Evolutionary conservation across 1,284 basidiomycete genomes (phyloP).

Genomic region (Boletellus deceptivus): DNA sequence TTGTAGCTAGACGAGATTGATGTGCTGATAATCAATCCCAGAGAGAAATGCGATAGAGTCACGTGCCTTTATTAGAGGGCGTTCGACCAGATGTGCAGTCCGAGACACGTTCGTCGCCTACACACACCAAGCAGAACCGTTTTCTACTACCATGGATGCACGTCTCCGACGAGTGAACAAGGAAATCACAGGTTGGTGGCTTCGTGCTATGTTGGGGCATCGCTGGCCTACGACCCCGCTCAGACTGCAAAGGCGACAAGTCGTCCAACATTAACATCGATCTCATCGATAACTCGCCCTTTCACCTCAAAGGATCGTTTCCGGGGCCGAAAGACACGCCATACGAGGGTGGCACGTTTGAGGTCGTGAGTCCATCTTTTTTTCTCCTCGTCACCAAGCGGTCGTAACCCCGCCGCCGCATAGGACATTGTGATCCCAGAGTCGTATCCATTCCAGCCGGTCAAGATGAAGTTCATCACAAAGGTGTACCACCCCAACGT

Average conservation of each 20-base stretch:
- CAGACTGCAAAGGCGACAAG: constrained; percentile 94
- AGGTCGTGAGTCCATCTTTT: constrained; percentile 69
- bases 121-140: neutral
- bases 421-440: constrained; percentile 96
- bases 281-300: constrained; percentile 83
- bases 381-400: constrained; percentile 3
- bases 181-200: constrained; percentile 75
- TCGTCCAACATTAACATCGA: constrained; percentile 82
- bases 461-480: constrained; percentile 98
- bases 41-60: constrained; percentile 18
- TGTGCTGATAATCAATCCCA: neutral
- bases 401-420: constrained; percentile 5
- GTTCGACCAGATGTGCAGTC: neutral
- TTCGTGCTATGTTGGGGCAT: neutral
- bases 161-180: constrained; percentile 88
- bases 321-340: constrained; percentile 93
- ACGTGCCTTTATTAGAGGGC: constrained; percentile 18
- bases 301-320: constrained; percentile 87
- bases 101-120: neutral
- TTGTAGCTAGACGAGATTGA: no score
- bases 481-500: constrained; percentile 98
- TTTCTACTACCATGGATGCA: constrained; percentile 65
- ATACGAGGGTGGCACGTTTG: constrained; percentile 90
- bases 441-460: constrained; percentile 93
- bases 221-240: constrained; percentile 2